Conservation (phyloP, 768 basidiomycete species). For the Boletales sp. region DNA sequence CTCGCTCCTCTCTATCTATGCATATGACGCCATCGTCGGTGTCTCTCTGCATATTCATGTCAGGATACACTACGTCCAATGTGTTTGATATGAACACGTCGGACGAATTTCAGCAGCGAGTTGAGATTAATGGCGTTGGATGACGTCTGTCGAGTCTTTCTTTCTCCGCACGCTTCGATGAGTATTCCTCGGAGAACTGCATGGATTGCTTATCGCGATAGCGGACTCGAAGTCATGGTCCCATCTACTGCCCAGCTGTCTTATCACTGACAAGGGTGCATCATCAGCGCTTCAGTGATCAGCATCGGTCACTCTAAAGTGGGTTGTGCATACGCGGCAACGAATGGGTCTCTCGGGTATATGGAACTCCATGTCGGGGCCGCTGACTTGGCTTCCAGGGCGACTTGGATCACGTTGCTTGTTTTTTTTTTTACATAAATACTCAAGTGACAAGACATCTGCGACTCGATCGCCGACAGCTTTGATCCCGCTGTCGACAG, state of each 20-base stretch:
- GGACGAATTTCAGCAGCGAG: neutral
- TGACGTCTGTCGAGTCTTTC: neutral
- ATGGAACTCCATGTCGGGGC: no score
- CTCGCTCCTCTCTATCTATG: neutral
- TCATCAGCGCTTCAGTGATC: neutral
- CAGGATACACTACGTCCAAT: neutral
- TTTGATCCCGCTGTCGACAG: neutral
- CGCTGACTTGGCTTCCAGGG: neutral
- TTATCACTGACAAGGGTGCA: neutral
- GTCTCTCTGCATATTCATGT: slow-evolving; percentile 6
- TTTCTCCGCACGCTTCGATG: neutral
- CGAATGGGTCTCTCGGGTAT: no score
- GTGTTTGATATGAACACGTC: slow-evolving; percentile 6
- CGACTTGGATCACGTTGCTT: no score
- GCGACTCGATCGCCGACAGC: neutral
- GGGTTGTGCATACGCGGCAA: no score
- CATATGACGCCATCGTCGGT: slow-evolving; percentile 12
- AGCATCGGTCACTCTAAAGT: neutral
- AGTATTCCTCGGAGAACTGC: slow-evolving; percentile 18
- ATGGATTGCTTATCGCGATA: slow-evolving; percentile 10
- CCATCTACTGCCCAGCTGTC: neutral
- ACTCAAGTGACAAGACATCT: neutral
- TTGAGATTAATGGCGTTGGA: neutral
- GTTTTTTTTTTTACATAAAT: slow-evolving; percentile 1
- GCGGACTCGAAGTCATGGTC: slow-evolving; percentile 5